These are phyloP conservation scores for Saccharomyces cerevisiae DNA, from an alignment of 805 yeast species.

Conservation along the genomic window DNA sequence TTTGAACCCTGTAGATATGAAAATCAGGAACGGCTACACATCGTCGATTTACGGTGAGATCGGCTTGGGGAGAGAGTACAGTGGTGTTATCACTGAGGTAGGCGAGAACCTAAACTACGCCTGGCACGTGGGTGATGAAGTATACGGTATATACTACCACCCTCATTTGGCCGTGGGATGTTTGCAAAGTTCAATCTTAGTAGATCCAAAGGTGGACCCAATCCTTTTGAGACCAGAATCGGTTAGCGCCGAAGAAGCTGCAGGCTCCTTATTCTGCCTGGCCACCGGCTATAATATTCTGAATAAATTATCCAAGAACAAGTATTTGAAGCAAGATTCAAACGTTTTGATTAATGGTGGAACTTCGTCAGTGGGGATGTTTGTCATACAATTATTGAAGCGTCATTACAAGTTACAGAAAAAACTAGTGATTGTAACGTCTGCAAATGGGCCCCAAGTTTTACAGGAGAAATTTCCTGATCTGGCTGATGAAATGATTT, in stretches of 20 bases:
- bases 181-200: conserved; percentile 46
- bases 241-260: conserved; percentile 46
- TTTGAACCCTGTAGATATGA: conserved; percentile 58
- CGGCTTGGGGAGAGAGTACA: conserved; percentile 65
- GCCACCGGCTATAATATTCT: conserved; percentile 55
- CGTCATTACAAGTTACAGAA: conserved; percentile 38
- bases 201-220: conserved; percentile 46
- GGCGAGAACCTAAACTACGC: conserved; percentile 36
- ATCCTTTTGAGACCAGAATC: conserved; percentile 40
- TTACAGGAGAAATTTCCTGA: conserved; percentile 35
- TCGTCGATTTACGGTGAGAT: conserved; percentile 45
- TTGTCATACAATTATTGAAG: conserved; percentile 52
- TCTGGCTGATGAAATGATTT: conserved; percentile 34
- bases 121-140: conserved; percentile 52
- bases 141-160: conserved; percentile 54
- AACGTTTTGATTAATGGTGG: conserved; percentile 68
- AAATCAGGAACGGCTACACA: conserved; percentile 48
- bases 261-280: conserved; percentile 54
- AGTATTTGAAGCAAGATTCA: conserved; percentile 32
- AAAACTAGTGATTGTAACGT: conserved; percentile 50
- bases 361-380: conserved; percentile 64
- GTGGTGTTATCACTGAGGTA: conserved; percentile 50
- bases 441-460: conserved; percentile 42
- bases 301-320: conserved; percentile 20
- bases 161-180: conserved; percentile 46